Evolutionary conservation across 495 filamentous ascomycete species (phyloP), one percentile per base, ranked within the genome.

Genomic region (Podospora conica): DNA sequence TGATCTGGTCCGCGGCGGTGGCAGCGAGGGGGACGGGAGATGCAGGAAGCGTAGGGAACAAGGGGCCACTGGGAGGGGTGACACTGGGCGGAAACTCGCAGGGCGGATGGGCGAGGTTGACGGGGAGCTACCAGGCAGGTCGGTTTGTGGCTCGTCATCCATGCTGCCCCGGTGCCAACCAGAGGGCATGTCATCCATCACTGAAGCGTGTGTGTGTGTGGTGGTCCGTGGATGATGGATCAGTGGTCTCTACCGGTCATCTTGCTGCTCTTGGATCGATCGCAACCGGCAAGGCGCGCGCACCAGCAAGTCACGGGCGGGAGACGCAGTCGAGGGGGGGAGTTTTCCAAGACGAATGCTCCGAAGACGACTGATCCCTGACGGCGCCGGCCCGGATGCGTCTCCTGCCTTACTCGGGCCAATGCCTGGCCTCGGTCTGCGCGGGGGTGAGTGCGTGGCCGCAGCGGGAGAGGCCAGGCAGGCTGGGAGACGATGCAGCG

Each of bases 311-410:
- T 11, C 33, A 8, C 1, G 15, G 33, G 6, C 33, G 33, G 31
- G 33, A 48, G 33, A n/a, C 8, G 15, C 33, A 48, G 33, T 48
- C 15, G 33, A 48, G 33, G 18, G 6, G 6, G 7, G 7, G n/a
- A 18, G 40, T 8, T 48, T 48, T 8, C 18, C 28, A 9, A 48
- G 40, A 48, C 40, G 40, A 48, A 48, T n/a, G 40, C 40, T 48
- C 40, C 40, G 40, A 48, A 48, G 18, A 48, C 40, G n/a, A 48
- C 40, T 48, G 40, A 48, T 48, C 40, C 40, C 40, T 48, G 40
- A n/a, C 23, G 25, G 11, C 23, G 22, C 59, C 67, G 67, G 67
- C 18, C 67, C 66, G 69, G 69, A 69, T 67, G 65, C 65, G 54
- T n/a, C 53, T 60, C 58, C 28, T 24, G 31, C 9, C 27, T 69